Percentiles rank a stretch among this genome's conserved stretches.
Conservation (phyloP, 2,329 filamentous ascomycete genomes). For the Colletotrichum sublineola region DNA sequence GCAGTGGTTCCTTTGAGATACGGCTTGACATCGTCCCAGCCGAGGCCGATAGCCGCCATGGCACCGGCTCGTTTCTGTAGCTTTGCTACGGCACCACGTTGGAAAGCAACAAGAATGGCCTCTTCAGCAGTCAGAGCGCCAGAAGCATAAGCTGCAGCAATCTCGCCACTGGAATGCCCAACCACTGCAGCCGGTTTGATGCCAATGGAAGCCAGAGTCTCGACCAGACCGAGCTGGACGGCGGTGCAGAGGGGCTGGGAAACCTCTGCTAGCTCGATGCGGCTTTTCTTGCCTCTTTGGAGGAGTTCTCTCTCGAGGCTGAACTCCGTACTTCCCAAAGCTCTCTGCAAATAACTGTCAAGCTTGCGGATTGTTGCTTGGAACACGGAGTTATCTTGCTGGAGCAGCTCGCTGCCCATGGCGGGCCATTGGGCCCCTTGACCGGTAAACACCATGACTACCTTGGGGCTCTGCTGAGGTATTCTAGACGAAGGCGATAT, state of each 20-base stretch:
- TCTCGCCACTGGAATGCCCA: constrained; percentile 60
- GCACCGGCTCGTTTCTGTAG: constrained; percentile 28
- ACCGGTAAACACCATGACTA: constrained; percentile 38
- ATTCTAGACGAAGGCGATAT: constrained; percentile 41
- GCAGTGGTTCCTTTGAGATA: constrained; percentile 46
- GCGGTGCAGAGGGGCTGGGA: constrained; percentile 53
- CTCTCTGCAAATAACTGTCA: constrained; percentile 25
- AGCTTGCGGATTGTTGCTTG: constrained; percentile 32
- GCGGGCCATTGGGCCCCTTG: constrained; percentile 41
- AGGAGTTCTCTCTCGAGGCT: constrained; percentile 42
- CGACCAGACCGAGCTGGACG: constrained; percentile 57
- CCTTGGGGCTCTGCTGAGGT: constrained; percentile 47
- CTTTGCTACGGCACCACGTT: constrained; percentile 50
- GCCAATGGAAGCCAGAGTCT: constrained; percentile 50
- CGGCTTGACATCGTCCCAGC: constrained; percentile 46
- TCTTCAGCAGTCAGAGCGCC: constrained; percentile 51
- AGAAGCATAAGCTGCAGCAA: constrained; percentile 58
- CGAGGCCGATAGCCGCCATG: constrained; percentile 58
- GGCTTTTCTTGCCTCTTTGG: neutral
- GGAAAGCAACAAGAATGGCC: constrained; percentile 55
- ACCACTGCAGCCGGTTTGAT: constrained; percentile 52
- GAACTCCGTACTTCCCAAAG: neutral
- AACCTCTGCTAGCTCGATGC: constrained; percentile 40
- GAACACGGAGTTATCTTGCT: constrained; percentile 22
- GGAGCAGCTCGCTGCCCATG: constrained; percentile 38